Evolutionary conservation across 345 rosid genomes (phyloP), one percentile per base, ranked within the genome.

Genomic region (Noccaea caerulescens): DNA sequence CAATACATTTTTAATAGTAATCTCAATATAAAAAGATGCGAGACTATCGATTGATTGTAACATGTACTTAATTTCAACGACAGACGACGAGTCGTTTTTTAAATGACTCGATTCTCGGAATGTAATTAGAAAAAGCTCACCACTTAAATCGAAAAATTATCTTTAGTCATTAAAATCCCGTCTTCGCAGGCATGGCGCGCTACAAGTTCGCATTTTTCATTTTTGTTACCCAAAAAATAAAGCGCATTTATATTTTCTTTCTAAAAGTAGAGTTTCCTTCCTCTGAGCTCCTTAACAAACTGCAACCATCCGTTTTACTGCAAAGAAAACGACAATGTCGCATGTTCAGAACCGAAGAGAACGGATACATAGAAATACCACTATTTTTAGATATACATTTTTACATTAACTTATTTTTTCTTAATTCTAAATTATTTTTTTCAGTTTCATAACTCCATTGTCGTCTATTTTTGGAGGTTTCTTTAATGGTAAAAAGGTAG

Each of bases 401-500:
- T 42, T 4, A 32, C 53, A 39, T 18, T 7, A 57, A 42, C 33
- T 41, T 38, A 1, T 46, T 36, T 55, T 55, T 38, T 50, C 23
- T 7, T 1, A 39, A 38, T 38, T 30, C 38, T 33, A 18, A 30
- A 45, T 18, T n/a, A 1, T 20, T 56, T 25, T 18, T 20, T 1
- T 41, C 58, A 12, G 41, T 65, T 73, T 73, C 52, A 11, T 16
- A 16, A 67, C 16, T 32, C 27, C 14, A 52, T 3, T 27, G 25
- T 36, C 25, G 41, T 27, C 75, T 75, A 75, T 69, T 54, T 62
- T 62, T 61, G 18, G 59, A 69, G 70, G 16, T 60, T 51, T 50
- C 25, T 47, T 45, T 68, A 55, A 18, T 75, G 8, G 69, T 44
- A 53, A 69, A 47, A 75, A 61, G 74, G 73, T 61, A 16, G 58